Percentiles rank a stretch among this genome's conserved stretches.
These are phyloP conservation scores for Spinacia oleracea DNA, from an alignment of 179 eudicot genomes.

Conservation along the genomic window DNA sequence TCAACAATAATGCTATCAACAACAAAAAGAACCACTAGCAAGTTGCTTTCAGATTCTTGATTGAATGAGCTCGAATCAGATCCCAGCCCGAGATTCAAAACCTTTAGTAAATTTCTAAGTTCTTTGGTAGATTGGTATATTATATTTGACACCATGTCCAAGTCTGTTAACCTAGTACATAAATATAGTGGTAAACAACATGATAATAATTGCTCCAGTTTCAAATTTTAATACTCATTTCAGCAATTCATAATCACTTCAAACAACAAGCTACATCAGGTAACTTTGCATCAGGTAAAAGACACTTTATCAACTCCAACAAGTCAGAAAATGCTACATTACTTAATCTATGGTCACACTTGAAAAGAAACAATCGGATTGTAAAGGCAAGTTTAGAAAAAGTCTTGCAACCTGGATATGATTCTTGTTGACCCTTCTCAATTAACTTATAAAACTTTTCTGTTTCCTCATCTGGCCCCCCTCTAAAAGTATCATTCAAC, in stretches of 20 bases:
- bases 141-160: neutral
- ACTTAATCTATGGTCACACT: slow-evolving; percentile 1
- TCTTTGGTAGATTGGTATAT: neutral
- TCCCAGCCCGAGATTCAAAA: neutral
- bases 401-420: neutral
- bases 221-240: neutral
- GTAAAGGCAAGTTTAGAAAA: slow-evolving; percentile 9
- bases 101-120: neutral
- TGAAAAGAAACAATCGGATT: slow-evolving; percentile 3
- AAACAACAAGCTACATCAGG: neutral
- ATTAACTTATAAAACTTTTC: neutral
- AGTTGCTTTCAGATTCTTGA: neutral
- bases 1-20: too few species aligned
- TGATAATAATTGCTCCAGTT: neutral
- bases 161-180: neutral
- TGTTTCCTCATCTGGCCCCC: neutral
- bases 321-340: neutral
- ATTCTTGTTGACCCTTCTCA: slow-evolving; percentile 6
- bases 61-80: neutral
- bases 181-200: too few species aligned
- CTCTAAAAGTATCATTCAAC: neutral
- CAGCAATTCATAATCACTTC: neutral
- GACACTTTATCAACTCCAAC: neutral
- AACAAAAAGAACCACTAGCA: neutral
- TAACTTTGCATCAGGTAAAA: slow-evolving; percentile 1